Evolutionary conservation across 495 filamentous ascomycete genomes (phyloP), one percentile per base, ranked within the genome.

Genomic region (Talaromyces thailandensis): DNA sequence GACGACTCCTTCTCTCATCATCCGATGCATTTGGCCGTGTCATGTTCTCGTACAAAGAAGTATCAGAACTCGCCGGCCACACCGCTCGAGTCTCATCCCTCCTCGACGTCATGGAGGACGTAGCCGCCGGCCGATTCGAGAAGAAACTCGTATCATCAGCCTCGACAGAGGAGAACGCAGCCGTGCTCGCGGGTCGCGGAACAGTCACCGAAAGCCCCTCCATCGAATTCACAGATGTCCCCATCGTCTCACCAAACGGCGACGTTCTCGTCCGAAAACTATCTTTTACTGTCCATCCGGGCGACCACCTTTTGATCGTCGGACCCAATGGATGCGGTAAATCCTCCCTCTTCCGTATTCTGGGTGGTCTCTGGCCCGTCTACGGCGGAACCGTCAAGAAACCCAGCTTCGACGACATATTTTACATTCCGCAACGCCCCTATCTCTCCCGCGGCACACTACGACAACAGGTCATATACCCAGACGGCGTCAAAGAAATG

Each of bases 1-100:
- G 94, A 57, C 81, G 94, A 45, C 88, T 98, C 81, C 82, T 98
- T 3, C 79, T 98, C 2, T 91, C 88, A 28, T 93, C 92, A 25
- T 96, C 92, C 0, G 94, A 98, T 69, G 94, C 94, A 29, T 96
- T 98, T 67, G 95, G 95, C 12, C 88, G 95, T 28, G 75, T 98
- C 56, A 97, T 97, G 94, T 97, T 96, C 77, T 93, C 89, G 23
- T 98, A 98, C 79, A 95, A 96, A 71, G 95, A 99, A 67, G 88
- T 99, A 31, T 92, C 93, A 8, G 95, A 98, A 73, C 78, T 99
- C 16, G 95, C 95, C 2, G 95, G 95, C 32, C 90, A 93, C 75
- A 98, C 95, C 1, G 91, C 90, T 12, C 87, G 94, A 25, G 94
- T 98, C 11, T 88, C 93, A 5, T 88, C 87, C 14, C 80, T 98